A percentile compares a stretch with the other conserved stretches of the same genome.
Evolutionary conservation across 352 stramenopile species (phyloP).

Genomic region (Pythium phragmitis): DNA sequence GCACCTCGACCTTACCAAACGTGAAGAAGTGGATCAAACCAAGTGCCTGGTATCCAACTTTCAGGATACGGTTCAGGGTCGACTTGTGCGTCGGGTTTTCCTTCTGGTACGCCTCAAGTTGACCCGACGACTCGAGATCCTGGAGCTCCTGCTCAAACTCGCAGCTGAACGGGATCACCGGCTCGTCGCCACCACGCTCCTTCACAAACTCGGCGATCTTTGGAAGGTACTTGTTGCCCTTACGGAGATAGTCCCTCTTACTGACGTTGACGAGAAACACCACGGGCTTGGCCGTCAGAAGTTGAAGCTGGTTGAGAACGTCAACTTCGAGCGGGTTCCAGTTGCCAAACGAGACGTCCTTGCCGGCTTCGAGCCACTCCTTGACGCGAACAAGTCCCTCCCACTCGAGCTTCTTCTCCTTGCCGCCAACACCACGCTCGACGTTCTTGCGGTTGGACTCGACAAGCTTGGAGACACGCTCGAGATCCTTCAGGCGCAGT

Average conservation of each 20-base stretch:
- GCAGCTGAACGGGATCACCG: slow-evolving; percentile 96
- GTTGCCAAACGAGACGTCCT: slow-evolving; percentile 90
- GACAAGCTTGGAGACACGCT: slow-evolving; percentile 79
- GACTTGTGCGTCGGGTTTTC: slow-evolving; percentile 88
- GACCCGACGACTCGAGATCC: slow-evolving; percentile 62
- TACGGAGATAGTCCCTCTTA: slow-evolving; percentile 98
- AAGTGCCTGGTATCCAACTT: slow-evolving; percentile 96
- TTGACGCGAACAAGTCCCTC: slow-evolving; percentile 82
- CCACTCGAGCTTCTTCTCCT: slow-evolving; percentile 96
- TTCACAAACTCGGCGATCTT: slow-evolving; percentile 99
- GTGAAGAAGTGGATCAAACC: slow-evolving; percentile 99
- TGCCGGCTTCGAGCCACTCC: slow-evolving; percentile 81
- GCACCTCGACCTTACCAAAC: slow-evolving; percentile 97
- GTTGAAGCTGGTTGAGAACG: slow-evolving; percentile 90
- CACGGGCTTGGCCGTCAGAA: slow-evolving; percentile 95
- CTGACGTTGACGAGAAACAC: slow-evolving; percentile 99
- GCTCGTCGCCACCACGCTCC: slow-evolving; percentile 93
- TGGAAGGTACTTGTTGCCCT: slow-evolving; percentile 97
- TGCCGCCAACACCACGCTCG: slow-evolving; percentile 86
- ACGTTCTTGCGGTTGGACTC: slow-evolving; percentile 87
- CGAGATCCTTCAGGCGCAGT: slow-evolving; percentile 97
- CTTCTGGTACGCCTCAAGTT: slow-evolving; percentile 71
- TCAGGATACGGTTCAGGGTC: slow-evolving; percentile 97
- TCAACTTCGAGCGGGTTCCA: slow-evolving; percentile 90
- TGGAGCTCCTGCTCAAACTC: slow-evolving; percentile 97